A percentile compares a stretch with the other conserved stretches of the same genome.
Evolutionary conservation across 2,329 filamentous ascomycete genomes (phyloP).

Genomic region (Simplicillium aogashimaense): DNA sequence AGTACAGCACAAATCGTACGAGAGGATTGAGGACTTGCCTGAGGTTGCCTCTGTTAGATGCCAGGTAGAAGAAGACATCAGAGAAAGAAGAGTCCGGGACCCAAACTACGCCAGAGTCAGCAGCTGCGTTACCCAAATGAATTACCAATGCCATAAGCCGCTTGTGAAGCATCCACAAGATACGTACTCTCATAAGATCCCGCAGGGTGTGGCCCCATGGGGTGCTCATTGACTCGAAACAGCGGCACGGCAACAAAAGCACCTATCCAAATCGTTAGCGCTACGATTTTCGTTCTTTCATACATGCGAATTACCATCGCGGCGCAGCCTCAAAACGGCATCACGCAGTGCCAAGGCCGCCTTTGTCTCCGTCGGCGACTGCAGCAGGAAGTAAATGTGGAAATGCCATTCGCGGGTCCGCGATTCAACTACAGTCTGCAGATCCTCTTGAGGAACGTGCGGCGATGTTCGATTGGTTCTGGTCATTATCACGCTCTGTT

Average conservation of each 20-base stretch:
- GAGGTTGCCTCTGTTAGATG: slow-evolving; percentile 18
- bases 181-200: slow-evolving; percentile 22
- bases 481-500: too few species aligned
- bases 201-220: slow-evolving; percentile 21
- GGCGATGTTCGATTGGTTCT: too few species aligned
- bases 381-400: slow-evolving; percentile 22
- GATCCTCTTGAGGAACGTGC: slow-evolving; percentile 13
- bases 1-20: not conserved
- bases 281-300: too few species aligned
- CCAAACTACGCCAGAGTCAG: slow-evolving; percentile 15
- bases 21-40: slow-evolving; percentile 10
- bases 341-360: slow-evolving; percentile 21
- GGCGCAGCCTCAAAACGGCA: slow-evolving; percentile 19
- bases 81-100: slow-evolving; percentile 23
- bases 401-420: slow-evolving; percentile 22
- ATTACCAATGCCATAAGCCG: not conserved
- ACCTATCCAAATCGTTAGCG: slow-evolving; percentile 10
- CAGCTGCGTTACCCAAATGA: not conserved
- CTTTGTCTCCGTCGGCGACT: slow-evolving; percentile 19
- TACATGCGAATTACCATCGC: slow-evolving; percentile 14
- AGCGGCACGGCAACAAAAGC: slow-evolving; percentile 23
- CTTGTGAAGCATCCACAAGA: not conserved
- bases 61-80: slow-evolving; percentile 22
- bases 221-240: slow-evolving; percentile 19
- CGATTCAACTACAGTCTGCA: slow-evolving; percentile 17